Base-by-base conservation (phyloP, 2,329 filamentous ascomycete genomes). In the Calonectria multiphialidica region DNA sequence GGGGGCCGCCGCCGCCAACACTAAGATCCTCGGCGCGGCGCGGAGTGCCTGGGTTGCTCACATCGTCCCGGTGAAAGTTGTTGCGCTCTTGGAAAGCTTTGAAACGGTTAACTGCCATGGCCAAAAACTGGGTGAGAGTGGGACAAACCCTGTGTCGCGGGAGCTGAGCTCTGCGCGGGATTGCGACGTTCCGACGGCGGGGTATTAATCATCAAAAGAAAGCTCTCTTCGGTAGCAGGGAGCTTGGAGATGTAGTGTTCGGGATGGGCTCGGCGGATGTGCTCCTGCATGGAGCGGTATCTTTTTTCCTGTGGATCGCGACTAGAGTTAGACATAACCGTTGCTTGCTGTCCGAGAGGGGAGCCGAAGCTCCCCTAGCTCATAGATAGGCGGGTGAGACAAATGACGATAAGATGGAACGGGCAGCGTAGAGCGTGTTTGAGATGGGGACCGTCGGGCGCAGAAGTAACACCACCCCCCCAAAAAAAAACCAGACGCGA, bases 231-330 rank as follows among this genome's bases (percentile, higher is more conserved):
- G 79, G 96, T 99, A 61, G 97, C 97, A 77, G 97, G 96, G 79
- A 98, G 93, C 90, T 98, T 98, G 62, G 97, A 93, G 80, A 99
- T 98, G 87, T 98, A 98, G 84, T 98, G 94, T 84, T 98, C 95
- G 73, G 96, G 96, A 84, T 99, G 97, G 78, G 97, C 96, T 84
- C 97, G 93, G 80, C 97, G 95, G 81, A 99, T 98, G 83, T 99
- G 97, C 90, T 99, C 97, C 86, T 98, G 97, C 95, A 99, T 98
- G 75, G 96, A 98, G 84, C 97, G 95, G 87, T 96, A 99, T 78
- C 95, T 91, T 86, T 98, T 98, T 88, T 97, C 95, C 95, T 97
- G 85, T 83, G 77, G 76, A 76, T 67, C 62, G 71, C 72, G 76
- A 77, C 74, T 73, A 69, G 69, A 72, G 68, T 77, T 81, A 78